Evolutionary conservation across 306 rosid species (phyloP).

Genomic region (Cicer chorassanicum): DNA sequence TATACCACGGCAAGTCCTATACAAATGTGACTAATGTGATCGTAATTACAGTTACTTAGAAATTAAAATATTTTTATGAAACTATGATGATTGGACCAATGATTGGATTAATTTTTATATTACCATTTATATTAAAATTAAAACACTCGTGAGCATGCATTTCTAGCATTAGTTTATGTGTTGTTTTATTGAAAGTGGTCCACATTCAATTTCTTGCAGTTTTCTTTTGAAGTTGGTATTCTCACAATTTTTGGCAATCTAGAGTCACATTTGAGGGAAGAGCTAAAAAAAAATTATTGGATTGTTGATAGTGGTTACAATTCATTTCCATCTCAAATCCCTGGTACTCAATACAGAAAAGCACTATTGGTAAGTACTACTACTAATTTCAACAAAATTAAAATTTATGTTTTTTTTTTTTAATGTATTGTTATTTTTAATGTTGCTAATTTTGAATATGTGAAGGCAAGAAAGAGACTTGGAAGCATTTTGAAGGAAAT

Average conservation of each 20-base stretch:
- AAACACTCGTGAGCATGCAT: slow-evolving; percentile 5
- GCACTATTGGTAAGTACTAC: slow-evolving; percentile 63
- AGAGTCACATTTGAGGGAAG: slow-evolving; percentile 61
- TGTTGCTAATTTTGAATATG: background rate
- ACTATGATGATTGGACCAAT: background rate
- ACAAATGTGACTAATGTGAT: background rate
- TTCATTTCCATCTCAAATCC: slow-evolving; percentile 71
- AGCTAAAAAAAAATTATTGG: slow-evolving; percentile 66
- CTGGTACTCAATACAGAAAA: slow-evolving; percentile 73
- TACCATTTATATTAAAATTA: slow-evolving; percentile 27
- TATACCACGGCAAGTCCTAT: background rate
- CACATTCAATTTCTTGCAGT: slow-evolving; percentile 53
- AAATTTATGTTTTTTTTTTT: background rate
- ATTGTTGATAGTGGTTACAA: slow-evolving; percentile 79
- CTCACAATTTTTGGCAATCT: slow-evolving; percentile 67
- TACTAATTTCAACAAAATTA: background rate
- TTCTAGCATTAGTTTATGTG: slow-evolving; percentile 23
- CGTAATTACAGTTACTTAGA: no score
- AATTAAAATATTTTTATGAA: background rate
- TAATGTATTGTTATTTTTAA: background rate
- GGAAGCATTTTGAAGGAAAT: slow-evolving; percentile 64
- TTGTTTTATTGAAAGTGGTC: slow-evolving; percentile 11
- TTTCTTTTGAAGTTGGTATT: slow-evolving; percentile 84
- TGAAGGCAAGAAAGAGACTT: slow-evolving; percentile 76
- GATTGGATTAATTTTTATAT: slow-evolving; percentile 35